A percentile compares a stretch with the other conserved stretches of the same genome.
Evolutionary conservation across 2,329 filamentous ascomycete species (phyloP).

Genomic region (Aspergillus thermomutatus): DNA sequence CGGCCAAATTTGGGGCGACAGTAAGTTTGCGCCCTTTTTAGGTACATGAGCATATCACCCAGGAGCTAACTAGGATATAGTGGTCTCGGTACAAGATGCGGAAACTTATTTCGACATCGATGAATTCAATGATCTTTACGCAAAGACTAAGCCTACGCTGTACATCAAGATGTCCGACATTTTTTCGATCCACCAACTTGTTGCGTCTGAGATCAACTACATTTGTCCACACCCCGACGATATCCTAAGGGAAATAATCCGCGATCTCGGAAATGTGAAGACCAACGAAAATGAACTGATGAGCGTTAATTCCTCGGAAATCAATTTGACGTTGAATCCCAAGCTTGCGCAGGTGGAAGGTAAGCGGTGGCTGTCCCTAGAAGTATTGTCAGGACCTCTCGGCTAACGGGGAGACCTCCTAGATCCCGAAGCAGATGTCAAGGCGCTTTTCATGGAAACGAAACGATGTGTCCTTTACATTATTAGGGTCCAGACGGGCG

Average conservation of each 20-base stretch:
- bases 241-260: constrained; percentile 82
- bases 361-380: constrained; percentile 27
- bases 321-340: constrained; percentile 83
- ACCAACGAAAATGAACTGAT: constrained; percentile 93
- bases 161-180: constrained; percentile 99
- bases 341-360: constrained; percentile 82
- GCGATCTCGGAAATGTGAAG: constrained; percentile 92
- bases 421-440: constrained; percentile 89
- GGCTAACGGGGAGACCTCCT: neutral
- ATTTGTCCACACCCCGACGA: constrained; percentile 83
- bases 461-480: constrained; percentile 97
- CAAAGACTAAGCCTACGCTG: constrained; percentile 93
- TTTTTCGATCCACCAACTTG: constrained; percentile 88
- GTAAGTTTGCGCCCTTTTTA: constrained; percentile 37
- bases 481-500: constrained; percentile 88
- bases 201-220: constrained; percentile 71
- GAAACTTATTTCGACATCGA: constrained; percentile 96
- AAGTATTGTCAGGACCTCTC: too few species aligned
- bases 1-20: constrained; percentile 67
- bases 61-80: constrained; percentile 39
- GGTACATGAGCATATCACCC: neutral
- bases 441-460: constrained; percentile 95
- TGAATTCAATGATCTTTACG: constrained; percentile 96
- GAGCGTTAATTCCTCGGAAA: constrained; percentile 80
- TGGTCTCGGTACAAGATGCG: constrained; percentile 81